Percentiles rank a stretch among this genome's conserved stretches.
phyloP scores from a whole-genome alignment of 495 filamentous ascomycete species.

The Opeltia flavorubescens region DNA sequence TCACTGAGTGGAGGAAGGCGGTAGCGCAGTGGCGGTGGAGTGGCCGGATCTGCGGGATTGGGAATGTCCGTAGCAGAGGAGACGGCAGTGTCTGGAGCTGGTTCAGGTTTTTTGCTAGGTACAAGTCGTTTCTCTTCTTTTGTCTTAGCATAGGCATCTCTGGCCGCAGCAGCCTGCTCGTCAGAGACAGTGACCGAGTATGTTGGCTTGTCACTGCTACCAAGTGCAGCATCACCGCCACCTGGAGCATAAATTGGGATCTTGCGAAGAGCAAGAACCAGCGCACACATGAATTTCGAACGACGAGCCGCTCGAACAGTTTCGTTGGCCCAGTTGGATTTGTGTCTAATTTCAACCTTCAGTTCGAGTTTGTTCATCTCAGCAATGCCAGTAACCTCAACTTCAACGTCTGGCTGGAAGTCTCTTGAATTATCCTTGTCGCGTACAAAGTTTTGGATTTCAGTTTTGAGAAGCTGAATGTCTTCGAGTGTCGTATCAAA shows the following conservation, averaged over 20 bases:
- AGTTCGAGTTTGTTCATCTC: constrained; percentile 82
- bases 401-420: constrained; percentile 71
- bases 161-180: constrained; percentile 41
- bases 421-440: constrained; percentile 79
- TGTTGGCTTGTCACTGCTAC: constrained; percentile 51
- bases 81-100: constrained; percentile 8
- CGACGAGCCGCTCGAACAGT: constrained; percentile 65
- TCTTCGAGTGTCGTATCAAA: constrained; percentile 84
- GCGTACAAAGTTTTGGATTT: constrained; percentile 74
- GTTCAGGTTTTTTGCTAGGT: constrained; percentile 26
- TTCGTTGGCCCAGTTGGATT: constrained; percentile 94
- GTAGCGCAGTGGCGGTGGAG: constrained; percentile 23
- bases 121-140: constrained; percentile 51
- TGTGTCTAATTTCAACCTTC: constrained; percentile 73
- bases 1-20: constrained; percentile 23
- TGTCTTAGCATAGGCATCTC: constrained; percentile 42
- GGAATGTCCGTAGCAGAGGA: constrained; percentile 26
- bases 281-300: constrained; percentile 92
- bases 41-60: constrained; percentile 12
- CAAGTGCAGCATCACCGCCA: constrained; percentile 50
- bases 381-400: constrained; percentile 65
- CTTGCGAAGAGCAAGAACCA: constrained; percentile 72
- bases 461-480: constrained; percentile 62
- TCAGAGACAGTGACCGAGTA: constrained; percentile 65
- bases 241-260: constrained; percentile 79